Evolutionary conservation across 345 rosid genomes (phyloP), one percentile per base, ranked within the genome.

Genomic region (Geranium rotundifolium): DNA sequence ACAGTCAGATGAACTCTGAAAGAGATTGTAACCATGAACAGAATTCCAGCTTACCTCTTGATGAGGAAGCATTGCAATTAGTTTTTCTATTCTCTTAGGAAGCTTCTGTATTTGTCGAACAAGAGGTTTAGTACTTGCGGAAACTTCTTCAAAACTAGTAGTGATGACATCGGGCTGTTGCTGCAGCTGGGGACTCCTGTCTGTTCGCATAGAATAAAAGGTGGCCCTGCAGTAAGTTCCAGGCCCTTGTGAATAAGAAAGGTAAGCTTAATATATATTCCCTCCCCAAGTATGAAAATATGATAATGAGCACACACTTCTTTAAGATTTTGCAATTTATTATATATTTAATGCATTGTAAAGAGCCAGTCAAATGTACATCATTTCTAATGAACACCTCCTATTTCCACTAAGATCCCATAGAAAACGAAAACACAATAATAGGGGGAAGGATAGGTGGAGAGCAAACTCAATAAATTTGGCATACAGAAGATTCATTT

Each of bases 11-110:
- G 41, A 34, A 34, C 41, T 8, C 6, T 4, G 41, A 34, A 34
- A 34, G 62, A 57, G 7, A 18, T 54, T 61, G 29, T 54, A 65
- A 60, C 54, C 8, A 56, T 64, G 67, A 55, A 41, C 20, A 50
- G 56, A 59, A 64, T n/a, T 49, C 73, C 46, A 34, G 55, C 70
- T 60, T 78, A 78, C 98, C 91, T 89, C 95, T 79, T 85, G 98
- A 72, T 89, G 83, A 67, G 97, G 95, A 70, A 92, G 67, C 90
- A 70, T 85, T 60, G 80, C 87, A 65, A 92, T 76, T 55, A 92
- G 78, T 65, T 83, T 83, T 66, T 79, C 84, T 23, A 87, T 58
- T 75, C 81, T 84, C 72, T 80, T 81, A 8, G 95, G 88, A 61
- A 92, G 68, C 80, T 85, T 85, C 64, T 69, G 78, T 63, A 92